phyloP scores from a whole-genome alignment of 768 basidiomycete species.

The Rossbeevera mucosa region DNA sequence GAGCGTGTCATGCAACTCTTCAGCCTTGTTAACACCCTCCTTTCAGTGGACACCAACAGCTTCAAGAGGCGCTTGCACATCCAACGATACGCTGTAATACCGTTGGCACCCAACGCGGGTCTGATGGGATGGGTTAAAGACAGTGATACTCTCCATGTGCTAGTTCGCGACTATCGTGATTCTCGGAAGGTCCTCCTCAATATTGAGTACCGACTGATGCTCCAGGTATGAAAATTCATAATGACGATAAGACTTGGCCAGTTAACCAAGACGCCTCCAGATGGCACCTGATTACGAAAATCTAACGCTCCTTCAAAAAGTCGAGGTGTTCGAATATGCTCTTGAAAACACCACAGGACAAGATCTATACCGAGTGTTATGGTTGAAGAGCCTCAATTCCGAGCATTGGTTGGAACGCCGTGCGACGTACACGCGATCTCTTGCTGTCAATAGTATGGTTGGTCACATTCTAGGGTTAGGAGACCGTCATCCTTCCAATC shows the following conservation, averaged over 20 bases:
- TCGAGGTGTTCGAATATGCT: constrained; percentile 98
- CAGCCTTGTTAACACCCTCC: constrained; percentile 90
- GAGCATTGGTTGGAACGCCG: constrained; percentile 98
- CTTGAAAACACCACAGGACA: constrained; percentile 98
- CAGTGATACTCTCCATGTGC: constrained; percentile 91
- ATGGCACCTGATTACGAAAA: constrained; percentile 99
- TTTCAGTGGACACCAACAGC: constrained; percentile 88
- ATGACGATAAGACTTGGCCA: background rate
- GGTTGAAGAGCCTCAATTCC: constrained; percentile 93
- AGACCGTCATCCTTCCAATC: constrained; percentile 96
- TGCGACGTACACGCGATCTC: constrained; percentile 90
- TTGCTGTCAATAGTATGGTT: constrained; percentile 97
- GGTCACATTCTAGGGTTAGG: constrained; percentile 96
- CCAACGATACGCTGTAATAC: constrained; percentile 88
- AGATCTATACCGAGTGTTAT: constrained; percentile 92
- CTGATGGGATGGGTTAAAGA: constrained; percentile 94
- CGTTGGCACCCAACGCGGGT: constrained; percentile 93
- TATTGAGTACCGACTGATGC: constrained; percentile 98
- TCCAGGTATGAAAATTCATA: constrained; percentile 83
- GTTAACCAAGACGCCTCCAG: constrained; percentile 36
- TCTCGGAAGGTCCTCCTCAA: constrained; percentile 94
- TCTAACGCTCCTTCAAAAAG: constrained; percentile 90
- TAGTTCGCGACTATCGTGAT: constrained; percentile 94
- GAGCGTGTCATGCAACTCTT: constrained; percentile 99
- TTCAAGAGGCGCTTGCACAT: constrained; percentile 96